A percentile compares a stretch with the other conserved stretches of the same genome.
phyloP scores from a whole-genome alignment of 768 basidiomycete species.

The Lentinula sp. region DNA sequence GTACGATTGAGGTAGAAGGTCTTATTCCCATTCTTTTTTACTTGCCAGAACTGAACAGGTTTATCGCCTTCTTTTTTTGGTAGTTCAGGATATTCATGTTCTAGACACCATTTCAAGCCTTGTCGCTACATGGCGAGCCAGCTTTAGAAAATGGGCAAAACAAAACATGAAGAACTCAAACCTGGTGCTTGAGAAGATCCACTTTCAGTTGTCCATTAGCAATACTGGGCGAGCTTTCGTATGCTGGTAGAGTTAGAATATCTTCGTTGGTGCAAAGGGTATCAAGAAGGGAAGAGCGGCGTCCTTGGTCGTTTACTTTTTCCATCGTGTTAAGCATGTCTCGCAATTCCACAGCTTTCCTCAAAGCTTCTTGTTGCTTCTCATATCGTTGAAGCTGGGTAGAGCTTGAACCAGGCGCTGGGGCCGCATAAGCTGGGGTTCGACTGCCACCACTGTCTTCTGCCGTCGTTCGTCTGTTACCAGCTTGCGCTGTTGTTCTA shows the following conservation, averaged over 20 bases:
- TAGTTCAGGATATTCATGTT: slow-evolving; percentile 69
- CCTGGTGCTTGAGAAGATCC: slow-evolving; percentile 81
- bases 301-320: slow-evolving; percentile 71
- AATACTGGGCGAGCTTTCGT: slow-evolving; percentile 68
- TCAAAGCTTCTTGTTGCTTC: slow-evolving; percentile 45
- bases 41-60: slow-evolving; percentile 89
- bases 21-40: slow-evolving; percentile 49
- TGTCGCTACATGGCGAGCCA: slow-evolving; percentile 45
- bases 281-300: slow-evolving; percentile 67
- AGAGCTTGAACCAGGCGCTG: slow-evolving; percentile 10
- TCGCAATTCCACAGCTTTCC: slow-evolving; percentile 61
- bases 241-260: slow-evolving; percentile 61
- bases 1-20: slow-evolving; percentile 65
- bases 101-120: slow-evolving; percentile 82
- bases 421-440: slow-evolving; percentile 4
- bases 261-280: slow-evolving; percentile 64
- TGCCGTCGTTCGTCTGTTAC: background rate
- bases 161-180: slow-evolving; percentile 16
- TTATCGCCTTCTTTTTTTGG: slow-evolving; percentile 62
- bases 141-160: background rate
- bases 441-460: background rate
- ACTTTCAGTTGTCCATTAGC: slow-evolving; percentile 61
- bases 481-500: slow-evolving; percentile 7
- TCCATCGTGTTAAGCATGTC: slow-evolving; percentile 62
- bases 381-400: slow-evolving; percentile 24